Conservation (phyloP, 139 green algal species). For the Micractinium conductrix region DNA sequence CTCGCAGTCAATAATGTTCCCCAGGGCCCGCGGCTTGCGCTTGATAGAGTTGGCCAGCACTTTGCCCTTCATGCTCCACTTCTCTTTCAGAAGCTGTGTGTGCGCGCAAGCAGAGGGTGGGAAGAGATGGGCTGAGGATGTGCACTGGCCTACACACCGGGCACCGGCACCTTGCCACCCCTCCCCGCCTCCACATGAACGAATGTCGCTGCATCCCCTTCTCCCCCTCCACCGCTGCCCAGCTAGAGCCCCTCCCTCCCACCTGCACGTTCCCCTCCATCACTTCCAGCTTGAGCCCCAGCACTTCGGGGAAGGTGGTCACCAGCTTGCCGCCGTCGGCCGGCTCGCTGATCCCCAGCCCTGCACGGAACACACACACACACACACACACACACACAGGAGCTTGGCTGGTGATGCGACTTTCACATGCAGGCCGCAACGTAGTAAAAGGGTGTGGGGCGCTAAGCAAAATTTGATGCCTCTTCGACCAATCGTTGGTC, state of each 20-base stretch:
- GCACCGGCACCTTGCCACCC: too few species aligned
- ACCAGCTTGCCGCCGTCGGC: not conserved
- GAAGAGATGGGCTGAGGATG: not conserved
- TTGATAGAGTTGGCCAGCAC: conserved; percentile 41
- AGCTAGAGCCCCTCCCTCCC: not conserved
- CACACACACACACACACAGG: too few species aligned
- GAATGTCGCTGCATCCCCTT: too few species aligned
- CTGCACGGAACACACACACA: too few species aligned
- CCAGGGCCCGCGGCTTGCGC: conserved; percentile 49
- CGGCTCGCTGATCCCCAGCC: not conserved
- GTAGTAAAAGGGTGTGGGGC: too few species aligned
- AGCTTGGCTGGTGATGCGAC: too few species aligned
- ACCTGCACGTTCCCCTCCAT: conserved; percentile 44
- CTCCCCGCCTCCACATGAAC: too few species aligned
- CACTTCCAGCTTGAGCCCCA: conserved; percentile 3
- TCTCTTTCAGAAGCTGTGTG: conserved; percentile 34
- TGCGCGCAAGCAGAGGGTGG: not conserved
- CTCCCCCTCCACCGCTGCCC: not conserved
- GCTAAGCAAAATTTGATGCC: too few species aligned
- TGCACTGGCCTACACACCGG: not conserved
- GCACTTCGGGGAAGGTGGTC: conserved; percentile 9
- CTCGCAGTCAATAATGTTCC: conserved; percentile 51
- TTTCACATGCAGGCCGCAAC: too few species aligned
- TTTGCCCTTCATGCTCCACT: conserved; percentile 50
- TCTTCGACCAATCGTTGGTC: too few species aligned